A percentile compares a stretch with the other conserved stretches of the same genome.
phyloP scores from a whole-genome alignment of 2,329 filamentous ascomycete species.

The Apiospora rasikravindrae region DNA sequence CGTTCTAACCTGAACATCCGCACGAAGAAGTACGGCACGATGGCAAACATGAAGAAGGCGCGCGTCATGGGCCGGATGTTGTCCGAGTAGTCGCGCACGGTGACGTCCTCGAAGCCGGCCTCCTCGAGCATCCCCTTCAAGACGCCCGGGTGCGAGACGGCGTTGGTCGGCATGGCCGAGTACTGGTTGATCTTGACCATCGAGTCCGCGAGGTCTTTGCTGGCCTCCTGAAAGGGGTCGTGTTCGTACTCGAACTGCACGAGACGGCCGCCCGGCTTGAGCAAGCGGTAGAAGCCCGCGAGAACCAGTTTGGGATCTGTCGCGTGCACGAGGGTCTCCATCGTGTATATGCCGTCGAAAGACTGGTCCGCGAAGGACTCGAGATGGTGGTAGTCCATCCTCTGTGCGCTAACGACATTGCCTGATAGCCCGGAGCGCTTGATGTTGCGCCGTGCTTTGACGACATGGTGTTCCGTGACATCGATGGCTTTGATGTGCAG shows the following conservation, averaged over 20 bases:
- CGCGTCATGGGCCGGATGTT: slow-evolving; percentile 55
- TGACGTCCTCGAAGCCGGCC: slow-evolving; percentile 51
- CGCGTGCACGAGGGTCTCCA: slow-evolving; percentile 62
- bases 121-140: slow-evolving; percentile 48
- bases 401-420: slow-evolving; percentile 43
- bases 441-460: slow-evolving; percentile 48
- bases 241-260: slow-evolving; percentile 55
- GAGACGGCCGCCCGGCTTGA: slow-evolving; percentile 53
- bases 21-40: slow-evolving; percentile 53
- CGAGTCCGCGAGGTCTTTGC: slow-evolving; percentile 30
- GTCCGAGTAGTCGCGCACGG: slow-evolving; percentile 48
- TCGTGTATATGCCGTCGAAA: slow-evolving; percentile 59
- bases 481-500: slow-evolving; percentile 54
- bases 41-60: slow-evolving; percentile 52
- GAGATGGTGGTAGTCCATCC: slow-evolving; percentile 59
- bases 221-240: slow-evolving; percentile 37
- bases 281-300: slow-evolving; percentile 51
- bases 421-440: slow-evolving; percentile 38
- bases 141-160: slow-evolving; percentile 43
- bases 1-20: slow-evolving; percentile 48
- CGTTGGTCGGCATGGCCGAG: slow-evolving; percentile 52
- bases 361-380: slow-evolving; percentile 43
- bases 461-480: slow-evolving; percentile 53
- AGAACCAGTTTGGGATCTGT: slow-evolving; percentile 51
- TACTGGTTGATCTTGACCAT: slow-evolving; percentile 47